Evolutionary conservation across 768 basidiomycete genomes (phyloP).

Genomic region (Galerina marginata): DNA sequence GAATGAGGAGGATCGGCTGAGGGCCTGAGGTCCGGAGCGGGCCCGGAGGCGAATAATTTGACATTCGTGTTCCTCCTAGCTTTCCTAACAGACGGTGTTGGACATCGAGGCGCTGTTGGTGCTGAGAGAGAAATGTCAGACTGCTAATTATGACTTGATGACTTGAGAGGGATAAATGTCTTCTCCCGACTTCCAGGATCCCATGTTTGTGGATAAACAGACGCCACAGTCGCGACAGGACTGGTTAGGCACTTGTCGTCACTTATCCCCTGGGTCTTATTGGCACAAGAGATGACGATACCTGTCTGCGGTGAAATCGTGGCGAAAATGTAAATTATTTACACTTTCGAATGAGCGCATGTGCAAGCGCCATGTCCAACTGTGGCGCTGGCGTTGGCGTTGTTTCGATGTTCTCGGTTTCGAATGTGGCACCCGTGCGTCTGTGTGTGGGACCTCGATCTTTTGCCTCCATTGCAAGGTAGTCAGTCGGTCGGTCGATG

Average conservation of each 20-base stretch:
- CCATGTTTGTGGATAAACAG: background rate
- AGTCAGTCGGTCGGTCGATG: background rate
- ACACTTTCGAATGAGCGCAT: background rate
- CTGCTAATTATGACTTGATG: too few relatives aligned
- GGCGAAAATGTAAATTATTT: too few relatives aligned
- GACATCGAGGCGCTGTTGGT: too few relatives aligned
- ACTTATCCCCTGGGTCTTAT: too few relatives aligned
- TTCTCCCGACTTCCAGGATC: background rate
- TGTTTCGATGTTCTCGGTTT: background rate
- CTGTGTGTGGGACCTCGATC: background rate
- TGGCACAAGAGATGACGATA: too few relatives aligned
- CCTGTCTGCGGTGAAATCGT: background rate
- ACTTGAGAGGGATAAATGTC: background rate
- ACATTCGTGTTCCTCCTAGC: too few relatives aligned
- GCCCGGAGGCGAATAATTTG: too few relatives aligned
- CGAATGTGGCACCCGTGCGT: background rate
- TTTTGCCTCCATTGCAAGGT: background rate
- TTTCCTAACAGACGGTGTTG: too few relatives aligned
- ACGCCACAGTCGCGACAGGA: background rate
- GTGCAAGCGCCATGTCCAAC: slow-evolving; percentile 9
- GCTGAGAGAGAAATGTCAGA: too few relatives aligned
- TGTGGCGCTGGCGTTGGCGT: slow-evolving; percentile 8
- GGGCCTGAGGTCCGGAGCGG: too few relatives aligned
- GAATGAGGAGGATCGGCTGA: too few relatives aligned
- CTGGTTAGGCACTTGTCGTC: too few relatives aligned